These are phyloP conservation scores for Tilletia horrida DNA, from an alignment of 1,284 basidiomycete genomes.

Conservation along the genomic window DNA sequence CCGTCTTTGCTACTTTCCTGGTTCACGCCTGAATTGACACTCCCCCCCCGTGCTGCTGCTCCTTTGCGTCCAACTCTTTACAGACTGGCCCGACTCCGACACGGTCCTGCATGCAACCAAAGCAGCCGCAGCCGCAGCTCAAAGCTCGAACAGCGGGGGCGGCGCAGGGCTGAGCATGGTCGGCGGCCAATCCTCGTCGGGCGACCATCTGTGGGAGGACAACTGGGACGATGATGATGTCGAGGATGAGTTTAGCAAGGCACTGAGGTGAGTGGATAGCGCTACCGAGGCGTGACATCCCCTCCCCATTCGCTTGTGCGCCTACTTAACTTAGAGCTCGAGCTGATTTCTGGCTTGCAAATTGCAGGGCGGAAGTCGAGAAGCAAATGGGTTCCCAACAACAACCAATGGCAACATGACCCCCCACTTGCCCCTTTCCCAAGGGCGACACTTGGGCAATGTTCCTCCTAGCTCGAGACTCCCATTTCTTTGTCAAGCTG, in stretches of 20 bases:
- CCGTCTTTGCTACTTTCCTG: background rate
- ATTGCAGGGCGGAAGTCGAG: slow-evolving; percentile 5
- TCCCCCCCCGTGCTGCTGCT: too few species aligned
- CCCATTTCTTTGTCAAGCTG: too few species aligned
- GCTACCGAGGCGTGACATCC: background rate
- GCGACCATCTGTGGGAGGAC: slow-evolving; percentile 86
- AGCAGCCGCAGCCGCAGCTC: slow-evolving; percentile 23
- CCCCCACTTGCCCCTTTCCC: background rate
- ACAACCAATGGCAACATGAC: background rate
- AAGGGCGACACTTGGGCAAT: too few species aligned
- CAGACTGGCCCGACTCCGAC: slow-evolving; percentile 80
- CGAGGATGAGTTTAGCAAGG: slow-evolving; percentile 93
- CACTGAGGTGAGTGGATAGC: slow-evolving; percentile 77
- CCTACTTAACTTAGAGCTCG: background rate
- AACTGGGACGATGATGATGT: slow-evolving; percentile 99
- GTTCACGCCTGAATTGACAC: background rate
- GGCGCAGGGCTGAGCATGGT: slow-evolving; percentile 34
- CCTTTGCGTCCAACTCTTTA: background rate
- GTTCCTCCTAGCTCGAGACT: too few species aligned
- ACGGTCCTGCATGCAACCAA: slow-evolving; percentile 69
- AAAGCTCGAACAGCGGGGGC: slow-evolving; percentile 15
- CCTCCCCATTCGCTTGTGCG: background rate
- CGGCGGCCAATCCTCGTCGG: slow-evolving; percentile 28
- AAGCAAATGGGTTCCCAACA: slow-evolving; percentile 13
- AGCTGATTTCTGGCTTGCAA: background rate